Evolutionary conservation across 106 monocot species (phyloP).

Genomic region (Allium cepa): DNA sequence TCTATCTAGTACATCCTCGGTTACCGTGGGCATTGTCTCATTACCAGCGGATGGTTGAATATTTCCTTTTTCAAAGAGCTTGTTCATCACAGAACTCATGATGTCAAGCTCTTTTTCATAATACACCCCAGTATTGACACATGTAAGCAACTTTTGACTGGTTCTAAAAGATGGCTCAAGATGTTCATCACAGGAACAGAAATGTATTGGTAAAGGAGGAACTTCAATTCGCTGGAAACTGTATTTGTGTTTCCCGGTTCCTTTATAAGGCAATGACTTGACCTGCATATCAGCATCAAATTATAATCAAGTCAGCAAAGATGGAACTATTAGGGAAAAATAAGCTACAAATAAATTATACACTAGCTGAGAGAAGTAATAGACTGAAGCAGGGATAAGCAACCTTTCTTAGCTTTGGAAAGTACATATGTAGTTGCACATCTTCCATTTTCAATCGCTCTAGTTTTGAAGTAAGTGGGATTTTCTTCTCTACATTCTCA

Average conservation of each 20-base stretch:
- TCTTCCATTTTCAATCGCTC: slow-evolving; percentile 21
- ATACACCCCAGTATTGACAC: slow-evolving; percentile 15
- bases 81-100: slow-evolving; percentile 75
- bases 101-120: slow-evolving; percentile 61
- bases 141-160: slow-evolving; percentile 20
- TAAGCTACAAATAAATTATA: neutral
- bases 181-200: slow-evolving; percentile 98
- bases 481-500: slow-evolving; percentile 11
- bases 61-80: slow-evolving; percentile 41
- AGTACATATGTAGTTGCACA: slow-evolving; percentile 50
- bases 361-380: neutral
- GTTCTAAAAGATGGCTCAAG: slow-evolving; percentile 14
- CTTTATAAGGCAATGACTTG: slow-evolving; percentile 73
- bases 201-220: slow-evolving; percentile 79
- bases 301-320: no score
- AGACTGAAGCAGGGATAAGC: neutral
- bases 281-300: slow-evolving; percentile 29
- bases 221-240: slow-evolving; percentile 83
- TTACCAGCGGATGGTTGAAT: slow-evolving; percentile 7
- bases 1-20: neutral
- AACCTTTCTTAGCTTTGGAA: slow-evolving; percentile 90
- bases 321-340: no score
- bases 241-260: slow-evolving; percentile 97
- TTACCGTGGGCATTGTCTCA: neutral
- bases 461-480: slow-evolving; percentile 1